Percentiles rank a stretch among this genome's conserved stretches.
Evolutionary conservation across 2,329 filamentous ascomycete species (phyloP).

Genomic region (Fusarium praegraminearum): DNA sequence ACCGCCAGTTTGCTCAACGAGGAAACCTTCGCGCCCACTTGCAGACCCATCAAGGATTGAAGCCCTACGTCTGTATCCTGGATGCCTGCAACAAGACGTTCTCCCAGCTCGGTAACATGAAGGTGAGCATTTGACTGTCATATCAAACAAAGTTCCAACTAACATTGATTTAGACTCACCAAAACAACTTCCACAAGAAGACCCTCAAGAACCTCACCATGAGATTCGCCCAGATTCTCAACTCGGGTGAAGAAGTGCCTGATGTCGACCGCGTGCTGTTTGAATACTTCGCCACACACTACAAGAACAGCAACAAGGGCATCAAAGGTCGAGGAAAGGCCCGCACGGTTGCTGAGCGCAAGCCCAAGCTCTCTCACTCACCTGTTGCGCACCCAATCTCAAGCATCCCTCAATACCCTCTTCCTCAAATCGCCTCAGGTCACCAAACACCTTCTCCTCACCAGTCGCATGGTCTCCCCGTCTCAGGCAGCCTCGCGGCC

Average conservation of each 20-base stretch:
- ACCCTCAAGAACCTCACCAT: constrained; percentile 76
- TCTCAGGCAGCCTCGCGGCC: constrained; percentile 48
- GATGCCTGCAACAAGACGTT: constrained; percentile 90
- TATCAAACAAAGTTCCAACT: neutral
- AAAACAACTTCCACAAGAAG: constrained; percentile 91
- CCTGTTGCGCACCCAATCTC: constrained; percentile 36
- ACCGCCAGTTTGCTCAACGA: constrained; percentile 85
- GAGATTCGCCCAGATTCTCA: constrained; percentile 73
- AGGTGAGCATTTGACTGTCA: constrained; percentile 65
- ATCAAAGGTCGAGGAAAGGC: constrained; percentile 96
- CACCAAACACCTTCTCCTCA: constrained; percentile 37
- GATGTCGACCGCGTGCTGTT: constrained; percentile 80
- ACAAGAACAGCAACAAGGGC: constrained; percentile 98
- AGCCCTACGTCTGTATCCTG: constrained; percentile 83
- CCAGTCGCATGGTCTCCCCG: constrained; percentile 46
- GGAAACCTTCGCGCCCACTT: constrained; percentile 88
- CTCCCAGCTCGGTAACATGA: constrained; percentile 91
- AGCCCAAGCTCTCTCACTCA: constrained; percentile 48
- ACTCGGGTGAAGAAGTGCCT: constrained; percentile 67
- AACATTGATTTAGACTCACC: constrained; percentile 73
- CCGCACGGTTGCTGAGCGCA: constrained; percentile 67
- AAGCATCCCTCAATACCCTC: constrained; percentile 41
- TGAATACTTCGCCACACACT: constrained; percentile 86
- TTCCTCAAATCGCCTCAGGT: constrained; percentile 46
- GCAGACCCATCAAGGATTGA: constrained; percentile 81